Conservation (phyloP, 805 yeast genomes). For the Sungouiozyma intestinalis region DNA sequence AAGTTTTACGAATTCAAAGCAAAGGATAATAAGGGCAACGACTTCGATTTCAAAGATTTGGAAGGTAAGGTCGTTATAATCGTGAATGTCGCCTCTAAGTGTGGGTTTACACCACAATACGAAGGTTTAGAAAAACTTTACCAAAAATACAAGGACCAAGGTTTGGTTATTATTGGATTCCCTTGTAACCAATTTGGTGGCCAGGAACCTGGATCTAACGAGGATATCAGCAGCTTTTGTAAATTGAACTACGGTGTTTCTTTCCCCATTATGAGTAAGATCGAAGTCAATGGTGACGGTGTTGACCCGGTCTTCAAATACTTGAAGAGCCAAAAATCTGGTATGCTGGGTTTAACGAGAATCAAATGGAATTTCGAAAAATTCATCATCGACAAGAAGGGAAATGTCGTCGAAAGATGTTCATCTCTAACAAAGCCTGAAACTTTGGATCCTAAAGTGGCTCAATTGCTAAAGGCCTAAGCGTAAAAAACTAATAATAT, state of each 20-base stretch:
- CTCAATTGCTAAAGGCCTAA: conserved; percentile 35
- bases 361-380: conserved; percentile 78
- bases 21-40: conserved; percentile 45
- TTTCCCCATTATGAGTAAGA: conserved; percentile 79
- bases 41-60: conserved; percentile 47
- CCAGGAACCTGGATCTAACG: conserved; percentile 63
- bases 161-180: conserved; percentile 65
- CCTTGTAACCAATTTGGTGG: conserved; percentile 87
- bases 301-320: conserved; percentile 73
- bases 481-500: neutral
- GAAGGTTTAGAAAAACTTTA: conserved; percentile 59
- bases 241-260: conserved; percentile 75
- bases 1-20: conserved; percentile 59
- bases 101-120: conserved; percentile 71
- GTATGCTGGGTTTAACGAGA: conserved; percentile 54
- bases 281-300: conserved; percentile 79
- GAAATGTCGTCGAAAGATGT: conserved; percentile 49
- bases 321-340: conserved; percentile 56
- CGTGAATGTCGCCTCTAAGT: conserved; percentile 84
- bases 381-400: conserved; percentile 45
- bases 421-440: conserved; percentile 62
- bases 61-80: conserved; percentile 74
- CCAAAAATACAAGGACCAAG: conserved; percentile 51
- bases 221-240: conserved; percentile 67
- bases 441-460: conserved; percentile 47